Conservation (phyloP, 352 stramenopile species). For the Blastocystis sp. region DNA sequence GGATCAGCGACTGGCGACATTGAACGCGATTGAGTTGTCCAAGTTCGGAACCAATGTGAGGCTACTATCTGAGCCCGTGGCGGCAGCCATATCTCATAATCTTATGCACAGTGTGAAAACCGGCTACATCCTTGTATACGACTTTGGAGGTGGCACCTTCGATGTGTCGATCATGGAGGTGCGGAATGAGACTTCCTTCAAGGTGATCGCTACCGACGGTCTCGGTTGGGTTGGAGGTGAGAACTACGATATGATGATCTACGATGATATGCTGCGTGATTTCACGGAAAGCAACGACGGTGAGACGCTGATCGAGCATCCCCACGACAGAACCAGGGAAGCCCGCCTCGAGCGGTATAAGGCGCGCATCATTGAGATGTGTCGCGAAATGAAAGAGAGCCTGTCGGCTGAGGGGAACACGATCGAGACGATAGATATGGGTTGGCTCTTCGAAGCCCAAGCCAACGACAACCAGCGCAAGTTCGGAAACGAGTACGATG, state of each 20-base stretch:
- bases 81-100: constrained; percentile 93
- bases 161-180: constrained; percentile 86
- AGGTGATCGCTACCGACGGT: constrained; percentile 79
- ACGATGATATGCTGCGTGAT: not conserved
- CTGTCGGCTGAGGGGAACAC: not conserved
- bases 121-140: constrained; percentile 93
- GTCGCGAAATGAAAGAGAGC: constrained; percentile 12
- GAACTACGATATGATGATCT: constrained; percentile 76
- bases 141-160: constrained; percentile 92
- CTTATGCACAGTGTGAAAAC: constrained; percentile 88
- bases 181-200: constrained; percentile 71
- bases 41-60: not conserved
- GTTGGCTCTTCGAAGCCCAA: not conserved
- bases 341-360: not conserved
- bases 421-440: not conserved
- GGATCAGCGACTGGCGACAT: not conserved
- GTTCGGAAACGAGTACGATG: not conserved
- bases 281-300: not conserved
- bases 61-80: constrained; percentile 86
- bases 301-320: not conserved
- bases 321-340: not conserved
- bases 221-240: constrained; percentile 84
- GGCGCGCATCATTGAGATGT: constrained; percentile 14
- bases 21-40: not conserved
- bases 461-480: not conserved